A percentile compares a stretch with the other conserved stretches of the same genome.
These are phyloP conservation scores for Durotheca rogersii DNA, from an alignment of 495 filamentous ascomycete species.

Conservation along the genomic window DNA sequence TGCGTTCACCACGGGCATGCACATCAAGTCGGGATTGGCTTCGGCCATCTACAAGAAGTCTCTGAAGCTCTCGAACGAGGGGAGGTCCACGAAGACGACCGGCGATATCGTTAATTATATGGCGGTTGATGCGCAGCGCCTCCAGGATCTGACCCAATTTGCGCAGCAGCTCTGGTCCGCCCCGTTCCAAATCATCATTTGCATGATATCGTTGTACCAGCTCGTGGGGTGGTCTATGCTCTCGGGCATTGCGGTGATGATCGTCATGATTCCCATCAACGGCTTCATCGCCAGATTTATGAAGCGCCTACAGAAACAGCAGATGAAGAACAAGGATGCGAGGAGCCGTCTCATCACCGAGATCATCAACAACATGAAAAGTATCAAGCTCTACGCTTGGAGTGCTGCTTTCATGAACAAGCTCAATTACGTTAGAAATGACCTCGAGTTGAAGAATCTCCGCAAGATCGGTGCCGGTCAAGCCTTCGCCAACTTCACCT, in stretches of 20 bases:
- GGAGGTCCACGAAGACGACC: slow-evolving; percentile 83
- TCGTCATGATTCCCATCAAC: slow-evolving; percentile 96
- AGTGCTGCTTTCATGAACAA: slow-evolving; percentile 96
- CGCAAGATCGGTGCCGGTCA: slow-evolving; percentile 94
- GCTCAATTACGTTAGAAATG: slow-evolving; percentile 91
- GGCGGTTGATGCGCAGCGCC: slow-evolving; percentile 93
- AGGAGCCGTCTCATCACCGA: slow-evolving; percentile 93
- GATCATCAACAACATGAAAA: slow-evolving; percentile 99
- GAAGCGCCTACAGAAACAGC: slow-evolving; percentile 90
- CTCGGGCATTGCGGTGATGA: slow-evolving; percentile 94
- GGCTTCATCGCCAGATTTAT: slow-evolving; percentile 88
- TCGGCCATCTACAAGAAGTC: slow-evolving; percentile 92
- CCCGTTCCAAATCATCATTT: slow-evolving; percentile 92
- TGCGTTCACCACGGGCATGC: slow-evolving; percentile 93
- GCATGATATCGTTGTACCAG: slow-evolving; percentile 94
- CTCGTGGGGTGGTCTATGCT: slow-evolving; percentile 92
- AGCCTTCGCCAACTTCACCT: slow-evolving; percentile 94
- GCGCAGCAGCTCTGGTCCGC: slow-evolving; percentile 94
- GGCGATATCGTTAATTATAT: slow-evolving; percentile 99
- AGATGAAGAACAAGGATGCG: slow-evolving; percentile 99
- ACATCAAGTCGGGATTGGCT: slow-evolving; percentile 85
- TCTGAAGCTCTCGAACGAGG: slow-evolving; percentile 88
- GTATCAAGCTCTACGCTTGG: slow-evolving; percentile 99
- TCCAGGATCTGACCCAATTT: slow-evolving; percentile 94
- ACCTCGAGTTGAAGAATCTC: slow-evolving; percentile 90